A percentile compares a stretch with the other conserved stretches of the same genome.
Conservation (phyloP, 2,329 filamentous ascomycete species). For the Fusarium subtropicale region DNA sequence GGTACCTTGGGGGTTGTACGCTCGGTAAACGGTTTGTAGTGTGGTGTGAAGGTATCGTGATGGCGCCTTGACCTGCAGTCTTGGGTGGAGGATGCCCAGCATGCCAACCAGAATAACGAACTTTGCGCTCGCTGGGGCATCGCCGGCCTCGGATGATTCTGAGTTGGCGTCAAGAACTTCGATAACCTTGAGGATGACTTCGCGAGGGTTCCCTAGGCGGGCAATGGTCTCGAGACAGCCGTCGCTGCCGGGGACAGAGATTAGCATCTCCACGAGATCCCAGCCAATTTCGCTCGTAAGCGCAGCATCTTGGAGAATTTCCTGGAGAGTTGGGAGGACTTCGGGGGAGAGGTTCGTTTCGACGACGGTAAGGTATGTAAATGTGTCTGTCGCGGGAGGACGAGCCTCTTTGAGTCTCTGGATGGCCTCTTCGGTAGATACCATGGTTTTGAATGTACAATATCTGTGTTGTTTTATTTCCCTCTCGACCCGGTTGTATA, state of each 20-base stretch:
- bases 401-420: conserved; percentile 61
- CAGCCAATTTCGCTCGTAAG: conserved; percentile 83
- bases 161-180: conserved; percentile 71
- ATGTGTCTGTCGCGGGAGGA: conserved; percentile 69
- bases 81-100: conserved; percentile 76
- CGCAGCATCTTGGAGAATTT: conserved; percentile 74
- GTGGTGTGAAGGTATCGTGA: conserved; percentile 82
- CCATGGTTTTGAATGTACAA: conserved; percentile 41
- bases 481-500: not conserved
- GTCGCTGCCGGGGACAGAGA: conserved; percentile 75
- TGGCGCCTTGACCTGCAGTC: conserved; percentile 81
- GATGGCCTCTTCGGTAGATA: conserved; percentile 55
- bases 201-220: conserved; percentile 80
- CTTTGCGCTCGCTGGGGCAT: conserved; percentile 56
- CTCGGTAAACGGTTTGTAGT: conserved; percentile 76
- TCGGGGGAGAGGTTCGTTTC: conserved; percentile 77
- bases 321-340: conserved; percentile 74
- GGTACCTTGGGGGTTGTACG: conserved; percentile 72
- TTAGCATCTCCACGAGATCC: conserved; percentile 82
- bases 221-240: conserved; percentile 79
- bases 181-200: conserved; percentile 84
- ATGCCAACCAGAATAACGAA: conserved; percentile 78
- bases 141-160: conserved; percentile 54
- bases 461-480: not conserved
- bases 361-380: conserved; percentile 83